Evolutionary conservation across 2,329 filamentous ascomycete genomes (phyloP).

Genomic region (Neocucurbitaria cava): DNA sequence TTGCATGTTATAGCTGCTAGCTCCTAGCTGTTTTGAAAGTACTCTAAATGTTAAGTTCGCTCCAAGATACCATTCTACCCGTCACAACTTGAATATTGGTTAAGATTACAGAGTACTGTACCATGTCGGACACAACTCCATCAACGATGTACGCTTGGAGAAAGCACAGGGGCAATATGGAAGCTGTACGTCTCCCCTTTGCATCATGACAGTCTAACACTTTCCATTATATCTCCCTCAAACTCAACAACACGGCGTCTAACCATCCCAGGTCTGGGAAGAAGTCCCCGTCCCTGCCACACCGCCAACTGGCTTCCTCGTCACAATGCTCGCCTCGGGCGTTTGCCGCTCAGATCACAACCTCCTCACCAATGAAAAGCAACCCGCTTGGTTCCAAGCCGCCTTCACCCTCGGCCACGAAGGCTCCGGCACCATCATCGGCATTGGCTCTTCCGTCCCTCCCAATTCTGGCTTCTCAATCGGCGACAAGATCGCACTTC

Average conservation of each 20-base stretch:
- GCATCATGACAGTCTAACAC: not conserved
- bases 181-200: constrained; percentile 16
- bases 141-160: constrained; percentile 28
- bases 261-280: constrained; percentile 18
- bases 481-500: constrained; percentile 22
- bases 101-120: not conserved
- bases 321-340: constrained; percentile 26
- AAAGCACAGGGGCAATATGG: constrained; percentile 29
- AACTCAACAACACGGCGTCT: not conserved
- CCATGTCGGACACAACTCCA: constrained; percentile 2
- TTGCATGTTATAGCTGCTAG: not conserved
- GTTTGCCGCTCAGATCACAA: constrained; percentile 30
- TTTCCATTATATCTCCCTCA: not conserved
- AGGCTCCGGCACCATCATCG: constrained; percentile 23
- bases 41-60: not conserved
- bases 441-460: constrained; percentile 14
- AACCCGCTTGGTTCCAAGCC: constrained; percentile 24
- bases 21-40: not conserved
- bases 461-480: constrained; percentile 11
- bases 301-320: constrained; percentile 19
- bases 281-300: constrained; percentile 14
- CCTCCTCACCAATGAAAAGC: constrained; percentile 27
- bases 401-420: constrained; percentile 31
- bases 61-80: not conserved
- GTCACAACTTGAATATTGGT: not conserved